These are phyloP conservation scores for Colletotrichum eleusines DNA, from an alignment of 2,329 filamentous ascomycete species.

Conservation along the genomic window DNA sequence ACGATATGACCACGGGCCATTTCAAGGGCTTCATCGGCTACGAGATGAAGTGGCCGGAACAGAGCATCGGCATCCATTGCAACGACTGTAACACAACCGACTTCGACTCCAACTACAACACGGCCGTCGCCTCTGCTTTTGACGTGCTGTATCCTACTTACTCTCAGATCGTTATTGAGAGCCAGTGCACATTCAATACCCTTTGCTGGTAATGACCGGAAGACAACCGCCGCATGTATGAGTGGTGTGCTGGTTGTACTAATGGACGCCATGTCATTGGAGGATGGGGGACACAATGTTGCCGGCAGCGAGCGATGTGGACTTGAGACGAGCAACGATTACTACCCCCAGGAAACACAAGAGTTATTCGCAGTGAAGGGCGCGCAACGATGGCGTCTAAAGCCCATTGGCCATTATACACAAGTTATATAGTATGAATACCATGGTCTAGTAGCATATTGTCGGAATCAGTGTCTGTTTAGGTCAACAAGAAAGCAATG, in stretches of 20 bases:
- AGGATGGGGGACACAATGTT: background rate
- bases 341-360: background rate
- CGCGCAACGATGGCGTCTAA: background rate
- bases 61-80: slow-evolving; percentile 30
- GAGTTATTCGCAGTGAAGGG: background rate
- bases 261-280: background rate
- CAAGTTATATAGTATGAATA: background rate
- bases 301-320: background rate
- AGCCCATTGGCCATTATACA: background rate
- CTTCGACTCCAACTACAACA: slow-evolving; percentile 35
- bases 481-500: too few species aligned
- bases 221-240: background rate
- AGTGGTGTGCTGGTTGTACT: background rate
- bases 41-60: slow-evolving; percentile 26
- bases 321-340: background rate
- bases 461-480: background rate
- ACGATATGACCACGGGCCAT: slow-evolving; percentile 24
- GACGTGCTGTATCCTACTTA: slow-evolving; percentile 38
- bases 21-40: slow-evolving; percentile 39
- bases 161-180: slow-evolving; percentile 37
- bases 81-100: slow-evolving; percentile 36
- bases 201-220: slow-evolving; percentile 25
- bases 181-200: slow-evolving; percentile 30
- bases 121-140: slow-evolving; percentile 36
- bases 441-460: background rate